A percentile compares a stretch with the other conserved stretches of the same genome.
phyloP scores from a whole-genome alignment of 2,329 filamentous ascomycete genomes.

The Thermoascus crustaceus region DNA sequence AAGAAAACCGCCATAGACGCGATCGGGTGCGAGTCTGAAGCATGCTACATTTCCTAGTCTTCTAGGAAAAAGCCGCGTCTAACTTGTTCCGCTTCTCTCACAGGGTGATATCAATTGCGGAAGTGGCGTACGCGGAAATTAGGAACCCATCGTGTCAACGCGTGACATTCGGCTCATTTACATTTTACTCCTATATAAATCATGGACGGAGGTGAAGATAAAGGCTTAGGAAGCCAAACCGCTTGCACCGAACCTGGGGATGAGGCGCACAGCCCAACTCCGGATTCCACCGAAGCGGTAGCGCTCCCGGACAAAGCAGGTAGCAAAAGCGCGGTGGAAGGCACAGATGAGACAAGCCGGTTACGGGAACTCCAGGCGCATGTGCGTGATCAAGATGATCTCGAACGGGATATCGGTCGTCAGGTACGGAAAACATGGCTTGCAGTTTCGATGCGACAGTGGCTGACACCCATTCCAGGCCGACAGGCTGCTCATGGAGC shows the following conservation, averaged over 20 bases:
- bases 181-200: neutral
- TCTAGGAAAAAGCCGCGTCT: no score
- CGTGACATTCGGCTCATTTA: no score
- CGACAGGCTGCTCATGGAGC: constrained; percentile 51
- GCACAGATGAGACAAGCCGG: constrained; percentile 51
- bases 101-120: no score
- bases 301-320: neutral
- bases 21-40: no score
- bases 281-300: neutral
- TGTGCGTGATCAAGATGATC: constrained; percentile 77
- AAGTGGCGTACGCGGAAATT: no score
- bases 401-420: constrained; percentile 75
- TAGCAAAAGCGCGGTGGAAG: constrained; percentile 1
- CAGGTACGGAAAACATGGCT: constrained; percentile 32
- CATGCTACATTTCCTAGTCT: no score
- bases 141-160: no score
- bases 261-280: neutral
- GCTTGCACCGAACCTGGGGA: neutral
- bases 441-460: neutral
- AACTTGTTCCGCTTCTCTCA: no score
- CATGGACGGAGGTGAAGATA: neutral
- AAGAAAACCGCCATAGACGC: no score
- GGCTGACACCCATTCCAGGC: constrained; percentile 32
- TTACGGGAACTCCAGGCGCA: constrained; percentile 57
- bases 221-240: neutral